These are phyloP conservation scores for Oryza meyeriana DNA, from an alignment of 176 grass and related monocot genomes.

Conservation along the genomic window DNA sequence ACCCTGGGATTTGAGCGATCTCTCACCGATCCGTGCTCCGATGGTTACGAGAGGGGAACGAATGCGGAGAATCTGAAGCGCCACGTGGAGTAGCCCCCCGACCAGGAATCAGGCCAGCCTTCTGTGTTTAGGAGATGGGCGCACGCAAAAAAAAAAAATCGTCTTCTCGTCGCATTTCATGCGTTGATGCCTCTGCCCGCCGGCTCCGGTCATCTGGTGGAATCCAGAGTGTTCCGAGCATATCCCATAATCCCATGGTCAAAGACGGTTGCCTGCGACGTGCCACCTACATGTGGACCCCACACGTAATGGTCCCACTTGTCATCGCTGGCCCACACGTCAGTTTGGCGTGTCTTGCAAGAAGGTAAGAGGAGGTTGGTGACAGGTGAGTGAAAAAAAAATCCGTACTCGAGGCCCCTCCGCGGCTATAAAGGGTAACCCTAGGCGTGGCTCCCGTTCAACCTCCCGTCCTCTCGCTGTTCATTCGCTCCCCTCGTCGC, in stretches of 20 bases:
- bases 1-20: too few relatives aligned
- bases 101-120: too few relatives aligned
- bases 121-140: too few relatives aligned
- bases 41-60: too few relatives aligned
- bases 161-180: background rate
- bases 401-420: too few relatives aligned
- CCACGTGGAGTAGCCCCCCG: too few relatives aligned
- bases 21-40: too few relatives aligned
- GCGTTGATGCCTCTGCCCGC: background rate
- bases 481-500: background rate
- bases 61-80: too few relatives aligned
- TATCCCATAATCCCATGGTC: background rate
- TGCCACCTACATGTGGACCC: background rate
- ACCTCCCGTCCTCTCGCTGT: background rate
- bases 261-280: too few relatives aligned
- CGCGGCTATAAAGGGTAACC: slow-evolving; percentile 38
- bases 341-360: background rate
- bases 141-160: background rate
- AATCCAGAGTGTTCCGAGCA: background rate
- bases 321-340: background rate
- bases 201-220: background rate
- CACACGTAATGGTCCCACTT: background rate
- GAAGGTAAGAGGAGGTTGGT: background rate
- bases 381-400: background rate
- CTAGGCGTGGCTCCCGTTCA: background rate